These are phyloP conservation scores for Polysphondylium violaceum DNA, from an alignment of 78 protist genomes.

Conservation along the genomic window DNA sequence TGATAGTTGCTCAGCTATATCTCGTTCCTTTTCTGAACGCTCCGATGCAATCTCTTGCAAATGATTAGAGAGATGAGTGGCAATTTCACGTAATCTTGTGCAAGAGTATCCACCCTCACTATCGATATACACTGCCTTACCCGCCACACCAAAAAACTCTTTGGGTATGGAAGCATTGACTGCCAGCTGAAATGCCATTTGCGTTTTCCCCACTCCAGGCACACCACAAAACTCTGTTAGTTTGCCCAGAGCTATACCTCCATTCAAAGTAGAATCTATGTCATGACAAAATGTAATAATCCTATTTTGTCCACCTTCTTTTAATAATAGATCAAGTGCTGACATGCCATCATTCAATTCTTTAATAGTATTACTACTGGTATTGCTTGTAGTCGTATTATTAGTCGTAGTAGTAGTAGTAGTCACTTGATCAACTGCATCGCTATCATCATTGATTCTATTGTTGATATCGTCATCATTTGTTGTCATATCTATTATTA, in stretches of 20 bases:
- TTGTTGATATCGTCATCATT: too few species aligned
- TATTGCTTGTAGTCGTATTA: too few species aligned
- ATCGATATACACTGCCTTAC: constrained; percentile 87
- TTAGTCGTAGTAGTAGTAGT: neutral
- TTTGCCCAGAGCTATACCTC: constrained; percentile 65
- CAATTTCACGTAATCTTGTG: constrained; percentile 79
- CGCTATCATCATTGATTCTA: too few species aligned
- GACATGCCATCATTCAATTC: too few species aligned
- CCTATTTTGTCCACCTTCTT: constrained; percentile 6
- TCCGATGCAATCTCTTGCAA: constrained; percentile 1
- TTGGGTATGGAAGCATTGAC: constrained; percentile 70
- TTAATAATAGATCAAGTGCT: constrained; percentile 37
- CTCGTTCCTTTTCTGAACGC: neutral
- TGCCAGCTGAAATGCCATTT: constrained; percentile 87
- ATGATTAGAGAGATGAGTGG: constrained; percentile 25
- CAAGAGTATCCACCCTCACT: constrained; percentile 88
- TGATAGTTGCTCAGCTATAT: neutral
- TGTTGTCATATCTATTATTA: too few species aligned
- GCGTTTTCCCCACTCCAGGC: constrained; percentile 91
- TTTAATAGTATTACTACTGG: neutral
- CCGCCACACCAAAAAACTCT: constrained; percentile 78
- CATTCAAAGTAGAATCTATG: constrained; percentile 74
- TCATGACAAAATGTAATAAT: constrained; percentile 77
- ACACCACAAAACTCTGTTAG: constrained; percentile 91
- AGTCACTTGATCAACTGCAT: neutral